phyloP scores from a whole-genome alignment of 345 rosid species.

The Eucalyptus regnans region DNA sequence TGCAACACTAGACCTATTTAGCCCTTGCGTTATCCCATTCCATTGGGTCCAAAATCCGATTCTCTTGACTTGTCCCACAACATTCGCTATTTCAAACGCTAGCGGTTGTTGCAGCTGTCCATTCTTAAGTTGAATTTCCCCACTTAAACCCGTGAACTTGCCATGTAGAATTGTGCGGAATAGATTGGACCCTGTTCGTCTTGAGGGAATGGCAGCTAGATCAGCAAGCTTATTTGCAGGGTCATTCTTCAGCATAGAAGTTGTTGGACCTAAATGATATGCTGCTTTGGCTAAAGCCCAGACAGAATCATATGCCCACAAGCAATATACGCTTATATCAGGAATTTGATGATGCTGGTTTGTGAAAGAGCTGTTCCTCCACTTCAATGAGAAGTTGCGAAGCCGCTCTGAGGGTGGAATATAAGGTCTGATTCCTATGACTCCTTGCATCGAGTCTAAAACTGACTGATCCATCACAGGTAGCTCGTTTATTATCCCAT shows the following conservation, averaged over 20 bases:
- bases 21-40: too few species aligned
- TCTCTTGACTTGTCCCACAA: conserved; percentile 2
- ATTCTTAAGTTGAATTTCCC: conserved; percentile 10
- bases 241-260: background rate
- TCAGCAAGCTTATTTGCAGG: background rate
- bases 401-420: background rate
- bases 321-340: background rate
- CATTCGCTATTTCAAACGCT: conserved; percentile 21
- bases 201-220: background rate
- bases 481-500: background rate
- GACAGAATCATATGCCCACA: conserved; percentile 30
- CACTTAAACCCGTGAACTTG: conserved; percentile 18
- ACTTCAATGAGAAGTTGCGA: background rate
- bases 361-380: background rate
- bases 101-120: conserved; percentile 14
- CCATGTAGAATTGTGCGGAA: background rate
- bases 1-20: too few species aligned
- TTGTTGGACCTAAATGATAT: background rate
- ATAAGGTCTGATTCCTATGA: background rate
- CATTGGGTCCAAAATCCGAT: too few species aligned
- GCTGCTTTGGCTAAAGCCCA: conserved; percentile 25
- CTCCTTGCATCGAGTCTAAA: background rate
- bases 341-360: background rate
- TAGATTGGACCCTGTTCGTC: conserved; percentile 10
- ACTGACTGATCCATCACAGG: background rate